Evolutionary conservation across 2,329 filamentous ascomycete genomes (phyloP).

Genomic region (Botrytis fabae): DNA sequence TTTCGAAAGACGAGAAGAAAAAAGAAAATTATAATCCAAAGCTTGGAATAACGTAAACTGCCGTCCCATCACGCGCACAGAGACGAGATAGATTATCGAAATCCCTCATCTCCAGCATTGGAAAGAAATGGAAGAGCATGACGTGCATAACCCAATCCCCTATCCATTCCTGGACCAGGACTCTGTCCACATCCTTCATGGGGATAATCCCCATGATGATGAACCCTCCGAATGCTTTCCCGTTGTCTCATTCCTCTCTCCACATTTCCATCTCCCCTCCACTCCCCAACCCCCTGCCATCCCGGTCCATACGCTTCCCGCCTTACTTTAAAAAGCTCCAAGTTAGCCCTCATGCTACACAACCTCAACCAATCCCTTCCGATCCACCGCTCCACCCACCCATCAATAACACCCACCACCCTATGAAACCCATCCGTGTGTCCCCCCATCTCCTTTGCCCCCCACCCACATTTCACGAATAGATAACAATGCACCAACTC

Average conservation of each 20-base stretch:
- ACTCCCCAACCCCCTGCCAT: background rate
- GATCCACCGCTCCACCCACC: conserved; percentile 55
- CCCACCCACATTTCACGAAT: conserved; percentile 61
- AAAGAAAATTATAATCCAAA: background rate
- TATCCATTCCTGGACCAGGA: background rate
- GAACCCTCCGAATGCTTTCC: background rate
- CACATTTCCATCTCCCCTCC: too few relatives aligned
- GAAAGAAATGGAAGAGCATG: background rate
- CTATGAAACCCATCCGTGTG: conserved; percentile 60
- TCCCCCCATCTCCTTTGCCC: conserved; percentile 55
- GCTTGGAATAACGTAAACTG: background rate
- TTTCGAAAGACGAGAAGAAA: background rate
- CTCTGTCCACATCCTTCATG: conserved; percentile 4
- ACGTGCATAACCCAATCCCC: background rate
- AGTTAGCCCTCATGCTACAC: conserved; percentile 61
- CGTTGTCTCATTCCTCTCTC: background rate
- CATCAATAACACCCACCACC: conserved; percentile 61
- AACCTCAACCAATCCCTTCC: conserved; percentile 54
- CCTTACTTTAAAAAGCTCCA: conserved; percentile 50
- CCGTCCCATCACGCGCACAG: too few relatives aligned
- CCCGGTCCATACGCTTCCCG: background rate
- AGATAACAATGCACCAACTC: conserved; percentile 68
- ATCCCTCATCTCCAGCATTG: background rate
- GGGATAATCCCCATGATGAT: background rate
- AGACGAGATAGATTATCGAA: background rate